Percentiles rank a stretch among this genome's conserved stretches.
These are phyloP conservation scores for Globisporangium echinulatum DNA, from an alignment of 352 stramenopile species.

Conservation along the genomic window DNA sequence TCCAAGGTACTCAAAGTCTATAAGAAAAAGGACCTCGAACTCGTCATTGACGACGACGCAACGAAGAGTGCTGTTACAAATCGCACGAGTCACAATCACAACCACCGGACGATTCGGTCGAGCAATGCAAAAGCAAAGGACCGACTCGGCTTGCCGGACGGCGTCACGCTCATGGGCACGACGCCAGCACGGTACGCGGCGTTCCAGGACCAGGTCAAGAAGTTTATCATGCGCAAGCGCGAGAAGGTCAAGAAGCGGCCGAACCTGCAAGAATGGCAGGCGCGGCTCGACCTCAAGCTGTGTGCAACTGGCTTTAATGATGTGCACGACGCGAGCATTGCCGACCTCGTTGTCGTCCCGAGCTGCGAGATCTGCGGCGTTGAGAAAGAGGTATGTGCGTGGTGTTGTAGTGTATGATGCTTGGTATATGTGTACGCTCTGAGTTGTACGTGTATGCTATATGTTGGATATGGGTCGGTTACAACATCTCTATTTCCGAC, in stretches of 20 bases:
- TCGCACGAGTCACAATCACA: conserved; percentile 48
- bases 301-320: conserved; percentile 50
- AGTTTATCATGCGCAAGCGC: conserved; percentile 71
- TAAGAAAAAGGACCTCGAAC: conserved; percentile 84
- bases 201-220: conserved; percentile 84
- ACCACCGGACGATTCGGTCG: conserved; percentile 39
- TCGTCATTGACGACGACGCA: conserved; percentile 20
- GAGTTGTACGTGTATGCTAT: neutral
- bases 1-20: conserved; percentile 78
- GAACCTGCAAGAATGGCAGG: conserved; percentile 77
- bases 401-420: too few species aligned
- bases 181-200: conserved; percentile 69
- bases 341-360: conserved; percentile 66
- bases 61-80: conserved; percentile 32
- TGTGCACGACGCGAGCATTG: conserved; percentile 39
- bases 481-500: too few species aligned
- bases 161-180: conserved; percentile 76
- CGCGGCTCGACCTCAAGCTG: conserved; percentile 58
- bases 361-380: conserved; percentile 77
- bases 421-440: too few species aligned
- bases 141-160: conserved; percentile 60
- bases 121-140: conserved; percentile 74
- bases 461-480: neutral
- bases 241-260: conserved; percentile 82
- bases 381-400: conserved; percentile 64